Evolutionary conservation across 2,329 filamentous ascomycete genomes (phyloP), one percentile per base, ranked within the genome.

Genomic region (Ophiostoma pallidulum): DNA sequence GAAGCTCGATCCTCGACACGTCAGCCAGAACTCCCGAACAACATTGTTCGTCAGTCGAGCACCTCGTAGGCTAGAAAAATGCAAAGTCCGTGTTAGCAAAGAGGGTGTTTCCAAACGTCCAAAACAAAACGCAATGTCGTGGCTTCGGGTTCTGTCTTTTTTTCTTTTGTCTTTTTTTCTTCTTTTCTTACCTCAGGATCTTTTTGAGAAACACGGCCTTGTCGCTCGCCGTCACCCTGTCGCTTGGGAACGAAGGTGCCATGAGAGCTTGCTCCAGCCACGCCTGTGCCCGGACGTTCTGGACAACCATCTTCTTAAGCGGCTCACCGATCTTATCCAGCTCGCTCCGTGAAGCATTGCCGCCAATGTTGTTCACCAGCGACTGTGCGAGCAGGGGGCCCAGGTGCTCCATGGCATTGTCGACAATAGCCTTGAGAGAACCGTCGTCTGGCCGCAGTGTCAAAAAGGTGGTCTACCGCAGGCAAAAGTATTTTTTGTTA

Each of bases 11-110:
- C 76, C 76, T 51, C 83, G 70, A 52, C 80, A 82, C 2, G 73
- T 70, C n/a, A 86, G 64, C 80, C 82, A 89, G 59, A 88, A 88
- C 26, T 86, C 81, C 50, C 77, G 74, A 3, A 86, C 77, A 1
- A 85, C 70, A 47, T 80, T 73, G 53, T 82, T 85, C 3, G 83
- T 86, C 42, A 72, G 66, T 53, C 75, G 72, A 1, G 75, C 70
- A 8, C 84, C 84, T 33, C 84, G 71, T 29, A 86, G 66, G 58
- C 78, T 82, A 48, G 1, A 9, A 20, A 4, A 16, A n/a, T n/a
- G n/a, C n/a, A n/a, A n/a, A n/a, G n/a, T n/a, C n/a, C n/a, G n/a
- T n/a, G n/a, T n/a, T n/a, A n/a, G n/a, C n/a, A n/a, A n/a, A n/a
- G n/a, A n/a, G n/a, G n/a, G n/a, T n/a, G n/a, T n/a, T n/a, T n/a